A percentile compares a stretch with the other conserved stretches of the same genome.
Conservation (phyloP, 2,329 filamentous ascomycete genomes). For the Dactylellina parvicollis region DNA sequence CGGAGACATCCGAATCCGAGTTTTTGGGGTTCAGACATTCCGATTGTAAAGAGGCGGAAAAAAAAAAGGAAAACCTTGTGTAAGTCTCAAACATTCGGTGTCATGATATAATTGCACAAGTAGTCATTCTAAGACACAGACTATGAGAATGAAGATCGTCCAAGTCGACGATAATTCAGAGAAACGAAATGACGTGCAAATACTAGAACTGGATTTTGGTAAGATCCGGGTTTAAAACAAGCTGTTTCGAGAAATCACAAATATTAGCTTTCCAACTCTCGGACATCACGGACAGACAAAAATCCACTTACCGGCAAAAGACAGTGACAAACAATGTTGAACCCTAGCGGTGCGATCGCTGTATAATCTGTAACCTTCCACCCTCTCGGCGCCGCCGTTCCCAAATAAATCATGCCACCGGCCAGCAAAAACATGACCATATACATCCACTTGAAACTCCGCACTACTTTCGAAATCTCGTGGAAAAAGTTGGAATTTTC, state of each 20-base stretch:
- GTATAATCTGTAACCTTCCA: conserved; percentile 70
- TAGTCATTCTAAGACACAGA: no score
- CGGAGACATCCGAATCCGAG: no score
- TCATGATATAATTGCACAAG: no score
- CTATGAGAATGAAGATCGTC: no score
- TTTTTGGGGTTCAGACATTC: no score
- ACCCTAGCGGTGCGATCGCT: conserved; percentile 69
- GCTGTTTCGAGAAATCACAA: background rate
- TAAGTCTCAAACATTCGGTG: no score
- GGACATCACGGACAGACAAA: background rate
- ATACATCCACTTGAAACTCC: conserved; percentile 55
- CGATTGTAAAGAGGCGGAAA: no score
- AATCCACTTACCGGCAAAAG: conserved; percentile 65
- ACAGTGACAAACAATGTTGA: conserved; percentile 68
- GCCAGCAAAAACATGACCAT: conserved; percentile 55
- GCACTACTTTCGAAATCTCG: conserved; percentile 27
- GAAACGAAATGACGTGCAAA: background rate
- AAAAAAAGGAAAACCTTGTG: no score
- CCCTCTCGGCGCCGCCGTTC: conserved; percentile 59
- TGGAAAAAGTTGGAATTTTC: conserved; percentile 41
- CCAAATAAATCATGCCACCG: conserved; percentile 58
- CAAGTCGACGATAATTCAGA: no score
- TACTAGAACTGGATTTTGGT: conserved; percentile 33
- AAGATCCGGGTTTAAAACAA: conserved; percentile 41
- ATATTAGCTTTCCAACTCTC: background rate